phyloP scores from a whole-genome alignment of 306 rosid genomes.

The Inga leiocalycina region DNA sequence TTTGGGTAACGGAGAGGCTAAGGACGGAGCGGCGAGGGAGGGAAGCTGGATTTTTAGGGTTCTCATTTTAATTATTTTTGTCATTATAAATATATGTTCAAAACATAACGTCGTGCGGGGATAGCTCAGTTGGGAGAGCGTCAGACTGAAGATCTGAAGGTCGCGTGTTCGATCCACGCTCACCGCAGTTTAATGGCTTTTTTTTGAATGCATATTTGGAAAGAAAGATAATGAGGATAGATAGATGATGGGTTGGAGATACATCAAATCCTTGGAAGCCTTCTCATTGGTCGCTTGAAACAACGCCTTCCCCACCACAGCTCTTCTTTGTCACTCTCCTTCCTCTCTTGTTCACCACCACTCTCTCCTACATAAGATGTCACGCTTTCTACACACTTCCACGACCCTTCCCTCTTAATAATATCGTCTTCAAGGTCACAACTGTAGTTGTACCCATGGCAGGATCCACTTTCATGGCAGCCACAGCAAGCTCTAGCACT shows the following conservation, averaged over 20 bases:
- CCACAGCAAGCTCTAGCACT: constrained; percentile 68
- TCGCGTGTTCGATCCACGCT: constrained; percentile 34
- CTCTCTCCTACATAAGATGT: constrained; percentile 14
- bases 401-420: background rate
- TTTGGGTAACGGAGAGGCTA: too few relatives aligned
- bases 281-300: constrained; percentile 63
- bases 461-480: constrained; percentile 68
- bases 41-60: too few relatives aligned
- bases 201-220: background rate
- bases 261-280: constrained; percentile 60
- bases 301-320: constrained; percentile 53
- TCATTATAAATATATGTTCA: too few relatives aligned
- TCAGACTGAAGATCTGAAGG: constrained; percentile 35
- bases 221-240: constrained; percentile 72
- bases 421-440: background rate
- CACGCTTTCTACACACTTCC: constrained; percentile 37
- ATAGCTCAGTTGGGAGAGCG: constrained; percentile 39
- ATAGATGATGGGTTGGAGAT: constrained; percentile 60
- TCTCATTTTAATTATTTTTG: too few relatives aligned
- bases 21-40: too few relatives aligned
- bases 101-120: background rate
- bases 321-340: background rate
- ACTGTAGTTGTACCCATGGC: constrained; percentile 39
- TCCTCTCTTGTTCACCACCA: constrained; percentile 34
- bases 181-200: background rate